Percentiles rank a stretch among this genome's conserved stretches.
These are phyloP conservation scores for Amylocystis lapponica DNA, from an alignment of 768 basidiomycete genomes.

Conservation along the genomic window DNA sequence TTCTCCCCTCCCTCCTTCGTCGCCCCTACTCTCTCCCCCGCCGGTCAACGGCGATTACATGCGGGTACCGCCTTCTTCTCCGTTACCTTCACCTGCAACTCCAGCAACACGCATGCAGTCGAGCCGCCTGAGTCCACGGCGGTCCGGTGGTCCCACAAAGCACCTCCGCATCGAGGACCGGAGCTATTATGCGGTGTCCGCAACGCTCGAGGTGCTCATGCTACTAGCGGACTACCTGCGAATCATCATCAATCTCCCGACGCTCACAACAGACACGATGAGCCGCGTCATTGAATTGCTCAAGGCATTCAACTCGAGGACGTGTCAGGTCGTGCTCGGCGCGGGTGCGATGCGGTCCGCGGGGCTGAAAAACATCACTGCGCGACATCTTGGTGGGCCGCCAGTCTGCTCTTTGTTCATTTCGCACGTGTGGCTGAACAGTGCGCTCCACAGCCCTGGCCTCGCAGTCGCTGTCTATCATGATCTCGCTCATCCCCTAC, in stretches of 20 bases:
- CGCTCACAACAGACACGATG: conserved; percentile 95
- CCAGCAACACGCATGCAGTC: conserved; percentile 11
- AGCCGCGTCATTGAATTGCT: conserved; percentile 89
- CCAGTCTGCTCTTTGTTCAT: neutral
- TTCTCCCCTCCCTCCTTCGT: conserved; percentile 18
- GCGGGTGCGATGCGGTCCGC: conserved; percentile 99
- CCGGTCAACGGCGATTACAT: conserved; percentile 9
- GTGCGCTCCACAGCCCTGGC: conserved; percentile 64
- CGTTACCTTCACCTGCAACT: conserved; percentile 20
- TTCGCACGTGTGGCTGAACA: neutral
- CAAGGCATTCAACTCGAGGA: conserved; percentile 96
- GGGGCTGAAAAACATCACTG: conserved; percentile 96
- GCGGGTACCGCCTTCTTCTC: conserved; percentile 19
- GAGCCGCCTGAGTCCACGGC: conserved; percentile 10
- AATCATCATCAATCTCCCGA: conserved; percentile 80
- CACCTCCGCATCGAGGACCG: conserved; percentile 77
- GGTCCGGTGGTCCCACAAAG: conserved; percentile 34
- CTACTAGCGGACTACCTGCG: conserved; percentile 82
- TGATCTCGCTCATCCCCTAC: conserved; percentile 92
- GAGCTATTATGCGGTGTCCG: conserved; percentile 79
- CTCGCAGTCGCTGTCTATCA: conserved; percentile 91
- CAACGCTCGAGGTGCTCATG: conserved; percentile 69
- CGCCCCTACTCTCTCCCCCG: conserved; percentile 15
- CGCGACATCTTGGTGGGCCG: conserved; percentile 83
- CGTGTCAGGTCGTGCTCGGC: conserved; percentile 96